Conservation (phyloP, 2,329 filamentous ascomycete species). For the Colletotrichum sp. region DNA sequence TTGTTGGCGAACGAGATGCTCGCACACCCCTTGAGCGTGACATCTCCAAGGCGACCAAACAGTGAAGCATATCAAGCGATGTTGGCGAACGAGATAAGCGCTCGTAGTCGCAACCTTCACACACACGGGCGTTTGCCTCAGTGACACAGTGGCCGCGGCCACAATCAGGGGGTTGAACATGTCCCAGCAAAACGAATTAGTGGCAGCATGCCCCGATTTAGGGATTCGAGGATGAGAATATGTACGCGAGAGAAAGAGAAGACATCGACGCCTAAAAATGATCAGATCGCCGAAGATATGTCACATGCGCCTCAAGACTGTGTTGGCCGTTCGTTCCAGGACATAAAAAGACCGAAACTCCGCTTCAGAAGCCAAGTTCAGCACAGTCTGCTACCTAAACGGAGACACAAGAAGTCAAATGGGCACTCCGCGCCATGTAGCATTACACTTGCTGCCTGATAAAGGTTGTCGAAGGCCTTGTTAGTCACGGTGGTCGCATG, state of each 20-base stretch:
- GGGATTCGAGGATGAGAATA: neutral
- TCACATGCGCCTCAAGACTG: neutral
- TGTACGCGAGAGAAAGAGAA: neutral
- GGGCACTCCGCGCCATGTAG: neutral
- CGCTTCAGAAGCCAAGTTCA: neutral
- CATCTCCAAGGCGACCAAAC: neutral
- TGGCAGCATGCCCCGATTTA: neutral
- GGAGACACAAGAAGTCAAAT: neutral
- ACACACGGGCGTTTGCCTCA: neutral
- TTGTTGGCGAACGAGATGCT: neutral
- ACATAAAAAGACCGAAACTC: neutral
- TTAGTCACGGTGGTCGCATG: neutral
- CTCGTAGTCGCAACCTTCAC: neutral
- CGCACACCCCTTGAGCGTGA: neutral
- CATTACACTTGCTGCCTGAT: neutral
- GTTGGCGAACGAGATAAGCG: neutral
- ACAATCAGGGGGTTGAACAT: neutral
- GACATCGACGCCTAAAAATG: neutral
- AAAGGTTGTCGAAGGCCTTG: neutral
- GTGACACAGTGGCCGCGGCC: neutral
- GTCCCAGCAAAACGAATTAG: neutral
- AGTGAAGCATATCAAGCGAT: neutral
- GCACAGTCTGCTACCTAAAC: neutral
- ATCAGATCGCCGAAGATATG: neutral
- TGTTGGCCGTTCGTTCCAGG: neutral